Evolutionary conservation across 352 stramenopile genomes (phyloP), one percentile per base, ranked within the genome.

Genomic region (Phytophthora cactorum): DNA sequence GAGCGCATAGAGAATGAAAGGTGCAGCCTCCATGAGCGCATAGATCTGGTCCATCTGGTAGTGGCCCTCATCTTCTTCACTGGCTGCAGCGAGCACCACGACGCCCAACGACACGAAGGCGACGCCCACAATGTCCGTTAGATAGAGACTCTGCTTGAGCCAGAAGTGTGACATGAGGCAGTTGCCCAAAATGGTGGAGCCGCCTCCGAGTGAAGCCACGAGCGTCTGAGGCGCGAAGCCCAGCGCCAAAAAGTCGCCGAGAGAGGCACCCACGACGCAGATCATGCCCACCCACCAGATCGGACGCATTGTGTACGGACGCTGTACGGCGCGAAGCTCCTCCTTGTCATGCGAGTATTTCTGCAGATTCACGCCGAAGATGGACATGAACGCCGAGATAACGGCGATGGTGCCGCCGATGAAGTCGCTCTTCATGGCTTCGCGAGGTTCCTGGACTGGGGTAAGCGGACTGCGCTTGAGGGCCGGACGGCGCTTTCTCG

Each of bases 281-380:
- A 95, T 57, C 81, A 97, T 93, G 17, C 91, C 91, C 38, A 97
- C 75, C 85, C 88, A 94, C 91, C 91, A 97, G 32, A 97, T 66
- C 15, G 91, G 91, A 4, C 91, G 90, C 70, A 79, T 59, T 41
- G 84, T 78, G 79, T 97, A 97, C 25, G 90, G 77, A n/a, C 88
- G 80, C 47, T 70, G 86, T 52, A 87, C 78, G 39, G 80, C 75
- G 17, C 84, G 83, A 57, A 79, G 62, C 52, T 90, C 89, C 63
- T 97, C 91, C 65, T 92, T 88, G 68, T 95, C 83, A 58, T 97
- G 89, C 51, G 82, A 94, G 63, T 96, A 95, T 75, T 97, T 97
- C 70, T 97, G 90, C 60, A 96, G 72, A 63, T 97, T 97, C 9
- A 97, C 89, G 49, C 91, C 91, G 43, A 97, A 92, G 79, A 96